Percentiles rank a stretch among this genome's conserved stretches.
Conservation (phyloP, 192 early-diverging fungal species). For the Coemansia sp. region DNA sequence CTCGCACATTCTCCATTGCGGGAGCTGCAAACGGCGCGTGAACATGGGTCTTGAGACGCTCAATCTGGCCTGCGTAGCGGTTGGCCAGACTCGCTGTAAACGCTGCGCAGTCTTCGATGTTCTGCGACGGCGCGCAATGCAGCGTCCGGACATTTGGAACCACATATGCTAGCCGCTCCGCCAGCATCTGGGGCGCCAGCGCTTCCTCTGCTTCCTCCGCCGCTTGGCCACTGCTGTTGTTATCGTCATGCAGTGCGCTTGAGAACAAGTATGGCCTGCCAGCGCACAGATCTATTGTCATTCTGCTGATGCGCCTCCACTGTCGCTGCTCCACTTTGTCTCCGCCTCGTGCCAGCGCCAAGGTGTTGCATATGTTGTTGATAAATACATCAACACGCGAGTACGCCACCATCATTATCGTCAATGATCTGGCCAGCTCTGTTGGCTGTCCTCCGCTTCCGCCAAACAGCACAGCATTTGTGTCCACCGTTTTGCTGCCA, state of each 20-base stretch:
- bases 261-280: slow-evolving; percentile 4
- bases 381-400: background rate
- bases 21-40: slow-evolving; percentile 2
- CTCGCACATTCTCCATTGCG: background rate
- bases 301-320: background rate
- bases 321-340: background rate
- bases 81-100: slow-evolving; percentile 1
- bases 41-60: slow-evolving; percentile 5
- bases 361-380: background rate
- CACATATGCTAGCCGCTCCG: background rate
- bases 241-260: background rate
- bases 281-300: slow-evolving; percentile 5
- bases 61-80: background rate
- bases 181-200: background rate
- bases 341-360: background rate
- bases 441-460: background rate
- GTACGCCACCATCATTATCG: background rate
- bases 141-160: background rate
- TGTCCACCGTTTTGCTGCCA: background rate
- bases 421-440: background rate
- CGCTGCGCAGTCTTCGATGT: slow-evolving; percentile 2
- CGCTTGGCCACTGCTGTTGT: background rate
- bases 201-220: background rate
- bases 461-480: slow-evolving; percentile 2
- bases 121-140: slow-evolving; percentile 9